These are phyloP conservation scores for Porcisia deanei DNA, from an alignment of 208 protist species.

Conservation along the genomic window DNA sequence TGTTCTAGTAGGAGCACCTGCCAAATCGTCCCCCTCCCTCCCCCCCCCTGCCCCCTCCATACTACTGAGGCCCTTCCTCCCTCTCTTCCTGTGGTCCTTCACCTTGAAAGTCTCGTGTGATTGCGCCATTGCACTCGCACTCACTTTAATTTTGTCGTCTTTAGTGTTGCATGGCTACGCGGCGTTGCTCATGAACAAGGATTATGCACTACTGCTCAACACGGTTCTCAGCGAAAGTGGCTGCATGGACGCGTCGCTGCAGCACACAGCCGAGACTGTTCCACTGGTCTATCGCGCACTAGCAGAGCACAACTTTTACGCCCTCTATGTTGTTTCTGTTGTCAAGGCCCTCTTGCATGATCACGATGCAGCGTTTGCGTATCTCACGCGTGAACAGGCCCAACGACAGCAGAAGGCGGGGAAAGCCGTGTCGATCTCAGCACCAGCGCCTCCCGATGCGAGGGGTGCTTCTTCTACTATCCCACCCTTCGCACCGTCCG, in stretches of 20 bases:
- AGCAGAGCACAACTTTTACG: constrained; percentile 66
- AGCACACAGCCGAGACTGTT: constrained; percentile 40
- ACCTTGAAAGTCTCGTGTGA: neutral
- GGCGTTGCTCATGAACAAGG: constrained; percentile 29
- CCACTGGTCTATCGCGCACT: constrained; percentile 60
- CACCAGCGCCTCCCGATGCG: neutral
- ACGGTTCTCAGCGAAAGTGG: constrained; percentile 48
- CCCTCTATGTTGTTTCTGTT: constrained; percentile 47
- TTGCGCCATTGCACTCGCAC: neutral
- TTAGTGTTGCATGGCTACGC: constrained; percentile 6
- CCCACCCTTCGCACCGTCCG: constrained; percentile 30
- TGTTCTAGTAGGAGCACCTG: neutral
- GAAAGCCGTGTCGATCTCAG: neutral
- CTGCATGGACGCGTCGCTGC: constrained; percentile 57
- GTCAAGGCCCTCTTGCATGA: constrained; percentile 57
- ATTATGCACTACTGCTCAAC: constrained; percentile 51
- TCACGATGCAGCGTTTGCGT: constrained; percentile 48
- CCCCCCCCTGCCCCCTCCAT: neutral
- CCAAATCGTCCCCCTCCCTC: neutral
- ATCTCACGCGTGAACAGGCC: constrained; percentile 40
- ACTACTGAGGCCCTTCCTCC: neutral
- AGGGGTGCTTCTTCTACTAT: constrained; percentile 7
- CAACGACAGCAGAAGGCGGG: constrained; percentile 18
- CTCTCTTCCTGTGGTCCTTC: neutral
- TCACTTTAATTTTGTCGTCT: constrained; percentile 9